These are phyloP conservation scores for Hypoxylon lienhwacheense DNA, from an alignment of 495 filamentous ascomycete species.

Conservation along the genomic window DNA sequence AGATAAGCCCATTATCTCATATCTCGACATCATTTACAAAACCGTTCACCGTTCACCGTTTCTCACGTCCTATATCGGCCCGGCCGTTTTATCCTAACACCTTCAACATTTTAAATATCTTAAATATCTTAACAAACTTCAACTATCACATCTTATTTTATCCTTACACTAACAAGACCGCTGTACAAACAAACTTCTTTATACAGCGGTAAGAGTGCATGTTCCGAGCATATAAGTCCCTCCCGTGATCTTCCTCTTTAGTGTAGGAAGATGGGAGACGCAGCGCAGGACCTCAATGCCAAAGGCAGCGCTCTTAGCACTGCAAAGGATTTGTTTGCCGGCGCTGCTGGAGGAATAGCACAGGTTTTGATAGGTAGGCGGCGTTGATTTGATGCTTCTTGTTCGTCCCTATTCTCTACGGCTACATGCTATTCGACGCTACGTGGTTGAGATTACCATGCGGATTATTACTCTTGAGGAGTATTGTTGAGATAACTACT, in stretches of 20 bases:
- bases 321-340: conserved; percentile 90
- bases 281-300: conserved; percentile 43
- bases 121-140: too few relatives aligned
- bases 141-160: too few relatives aligned
- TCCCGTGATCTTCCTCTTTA: too few relatives aligned
- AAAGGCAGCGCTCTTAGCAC: conserved; percentile 52
- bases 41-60: conserved; percentile 7
- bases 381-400: neutral
- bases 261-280: conserved; percentile 44
- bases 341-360: conserved; percentile 87
- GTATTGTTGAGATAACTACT: too few relatives aligned
- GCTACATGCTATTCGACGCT: neutral
- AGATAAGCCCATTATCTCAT: conserved; percentile 2
- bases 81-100: neutral
- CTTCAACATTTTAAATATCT: too few relatives aligned
- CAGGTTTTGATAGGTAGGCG: conserved; percentile 90
- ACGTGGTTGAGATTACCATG: too few relatives aligned
- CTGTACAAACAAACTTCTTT: too few relatives aligned
- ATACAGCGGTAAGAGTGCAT: too few relatives aligned
- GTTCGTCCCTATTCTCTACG: neutral
- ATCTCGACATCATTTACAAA: neutral
- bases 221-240: too few relatives aligned
- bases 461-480: too few relatives aligned
- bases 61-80: conserved; percentile 29
- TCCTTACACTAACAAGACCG: too few relatives aligned